Base-by-base conservation (phyloP, 2,329 filamentous ascomycete genomes). In the Talaromyces sp. region DNA sequence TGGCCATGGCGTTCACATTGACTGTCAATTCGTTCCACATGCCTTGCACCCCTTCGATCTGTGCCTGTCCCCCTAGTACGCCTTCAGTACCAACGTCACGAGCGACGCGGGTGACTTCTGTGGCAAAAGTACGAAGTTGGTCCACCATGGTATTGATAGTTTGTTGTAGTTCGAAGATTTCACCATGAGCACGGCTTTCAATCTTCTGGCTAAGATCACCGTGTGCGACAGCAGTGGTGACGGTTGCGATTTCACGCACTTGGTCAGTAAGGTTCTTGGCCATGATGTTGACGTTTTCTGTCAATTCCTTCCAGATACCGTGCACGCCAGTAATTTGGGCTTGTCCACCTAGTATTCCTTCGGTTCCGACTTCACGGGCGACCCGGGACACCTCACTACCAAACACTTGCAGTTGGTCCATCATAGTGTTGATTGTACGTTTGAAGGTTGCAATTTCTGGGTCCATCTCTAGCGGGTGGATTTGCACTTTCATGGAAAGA, bases 361-460 rank as follows among this genome's bases (percentile, higher is more conserved):
- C 92, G 16, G 93, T 96, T 68, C 93, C 93, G 80, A 96, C 93
- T 78, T 96, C 93, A 76, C 91, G 90, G 58, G 93, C 93, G 68
- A 97, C 87, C 68, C 91, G 89, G 22, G 93, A 96, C 72, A 97
- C 93, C 80, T 97, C 92, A 78, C 90, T 93, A 64, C 92, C 92
- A 78, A 96, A 97, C 65, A 93, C 90, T 75, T 96, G 92, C 67
- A 97, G 83, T 77, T 96, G 92, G 74, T 96, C 93, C 86, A 97
- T 94, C 93, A 97, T 97, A 70, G 90, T 93, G 76, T 97, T 97
- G 81, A 96, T 96, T 66, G 92, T 96, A 72, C 91, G 88, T 79
- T 97, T 97, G 83, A 97, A 97, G 10, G 91, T 92, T 43, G 91
- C 93, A 74, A 97, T 97, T 82, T 96, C 93, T 43, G 92, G 92